Conservation (phyloP, 768 basidiomycete species). For the Lactifluus hygrophoroides region DNA sequence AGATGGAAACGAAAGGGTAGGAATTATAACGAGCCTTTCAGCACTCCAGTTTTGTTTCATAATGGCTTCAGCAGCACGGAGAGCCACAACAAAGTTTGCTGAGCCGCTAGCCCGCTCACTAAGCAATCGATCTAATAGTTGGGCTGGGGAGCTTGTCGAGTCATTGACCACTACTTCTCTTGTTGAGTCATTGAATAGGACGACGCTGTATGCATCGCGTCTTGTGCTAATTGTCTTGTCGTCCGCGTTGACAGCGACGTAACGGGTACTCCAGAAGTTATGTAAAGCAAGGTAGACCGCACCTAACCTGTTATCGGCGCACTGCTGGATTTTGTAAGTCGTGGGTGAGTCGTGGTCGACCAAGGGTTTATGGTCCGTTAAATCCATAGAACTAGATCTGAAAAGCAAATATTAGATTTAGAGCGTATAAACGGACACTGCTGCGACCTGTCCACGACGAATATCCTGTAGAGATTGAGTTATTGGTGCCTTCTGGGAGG, state of each 20-base stretch:
- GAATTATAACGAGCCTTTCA: slow-evolving; percentile 5
- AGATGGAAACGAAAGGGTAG: background rate
- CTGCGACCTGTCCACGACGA: slow-evolving; percentile 41
- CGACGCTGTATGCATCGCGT: too few relatives aligned
- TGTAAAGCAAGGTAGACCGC: slow-evolving; percentile 49
- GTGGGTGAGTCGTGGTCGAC: slow-evolving; percentile 35
- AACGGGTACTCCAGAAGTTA: slow-evolving; percentile 47
- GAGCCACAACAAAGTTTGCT: too few relatives aligned
- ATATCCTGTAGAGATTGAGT: slow-evolving; percentile 25
- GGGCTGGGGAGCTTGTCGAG: too few relatives aligned
- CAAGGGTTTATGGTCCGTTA: slow-evolving; percentile 36
- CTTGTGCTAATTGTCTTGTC: background rate
- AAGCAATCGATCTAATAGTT: too few relatives aligned
- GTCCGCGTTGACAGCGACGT: slow-evolving; percentile 27
- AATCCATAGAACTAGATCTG: slow-evolving; percentile 47
- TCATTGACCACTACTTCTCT: too few relatives aligned
- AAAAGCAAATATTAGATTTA: background rate
- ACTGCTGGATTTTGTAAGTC: slow-evolving; percentile 29
- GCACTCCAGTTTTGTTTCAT: too few relatives aligned
- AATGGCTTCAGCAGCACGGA: too few relatives aligned
- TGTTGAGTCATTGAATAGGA: too few relatives aligned
- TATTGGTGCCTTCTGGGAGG: background rate
- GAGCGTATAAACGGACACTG: too few relatives aligned
- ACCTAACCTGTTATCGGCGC: slow-evolving; percentile 42
- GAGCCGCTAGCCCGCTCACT: too few relatives aligned